Evolutionary conservation across 2,329 filamentous ascomycete species (phyloP).

Genomic region (Diaporthe citri): DNA sequence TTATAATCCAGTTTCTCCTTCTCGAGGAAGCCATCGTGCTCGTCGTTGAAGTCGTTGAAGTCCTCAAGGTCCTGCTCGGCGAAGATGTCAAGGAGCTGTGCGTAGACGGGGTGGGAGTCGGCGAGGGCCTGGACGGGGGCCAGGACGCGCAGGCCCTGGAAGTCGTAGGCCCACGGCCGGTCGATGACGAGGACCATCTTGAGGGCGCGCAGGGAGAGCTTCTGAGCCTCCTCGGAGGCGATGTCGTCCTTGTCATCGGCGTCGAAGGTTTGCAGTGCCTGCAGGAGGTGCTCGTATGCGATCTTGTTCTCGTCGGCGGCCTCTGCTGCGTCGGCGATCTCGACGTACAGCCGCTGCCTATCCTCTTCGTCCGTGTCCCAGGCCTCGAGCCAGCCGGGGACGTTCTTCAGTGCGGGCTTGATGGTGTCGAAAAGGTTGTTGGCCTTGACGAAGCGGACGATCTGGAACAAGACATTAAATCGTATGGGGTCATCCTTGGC

Average conservation of each 20-base stretch:
- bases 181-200: constrained; percentile 66
- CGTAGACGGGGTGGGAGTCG: constrained; percentile 86
- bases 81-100: constrained; percentile 95
- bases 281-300: constrained; percentile 76
- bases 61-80: constrained; percentile 94
- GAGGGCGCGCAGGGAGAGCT: constrained; percentile 69
- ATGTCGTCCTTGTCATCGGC: constrained; percentile 66
- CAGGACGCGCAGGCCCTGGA: constrained; percentile 85
- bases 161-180: constrained; percentile 69
- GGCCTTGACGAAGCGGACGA: constrained; percentile 84
- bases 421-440: constrained; percentile 85
- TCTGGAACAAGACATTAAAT: constrained; percentile 91
- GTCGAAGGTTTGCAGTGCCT: constrained; percentile 72
- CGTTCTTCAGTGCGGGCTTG: constrained; percentile 83
- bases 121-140: constrained; percentile 87
- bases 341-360: constrained; percentile 85
- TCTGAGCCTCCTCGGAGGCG: constrained; percentile 70
- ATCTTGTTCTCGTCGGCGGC: constrained; percentile 80
- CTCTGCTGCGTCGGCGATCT: constrained; percentile 83
- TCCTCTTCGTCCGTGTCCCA: constrained; percentile 90
- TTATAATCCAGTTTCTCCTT: constrained; percentile 78
- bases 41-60: constrained; percentile 94
- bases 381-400: constrained; percentile 83
- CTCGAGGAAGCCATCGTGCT: constrained; percentile 88
- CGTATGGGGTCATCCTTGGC: constrained; percentile 81